Conservation (phyloP, 768 basidiomycete genomes). For the Kwoniella sp. region DNA sequence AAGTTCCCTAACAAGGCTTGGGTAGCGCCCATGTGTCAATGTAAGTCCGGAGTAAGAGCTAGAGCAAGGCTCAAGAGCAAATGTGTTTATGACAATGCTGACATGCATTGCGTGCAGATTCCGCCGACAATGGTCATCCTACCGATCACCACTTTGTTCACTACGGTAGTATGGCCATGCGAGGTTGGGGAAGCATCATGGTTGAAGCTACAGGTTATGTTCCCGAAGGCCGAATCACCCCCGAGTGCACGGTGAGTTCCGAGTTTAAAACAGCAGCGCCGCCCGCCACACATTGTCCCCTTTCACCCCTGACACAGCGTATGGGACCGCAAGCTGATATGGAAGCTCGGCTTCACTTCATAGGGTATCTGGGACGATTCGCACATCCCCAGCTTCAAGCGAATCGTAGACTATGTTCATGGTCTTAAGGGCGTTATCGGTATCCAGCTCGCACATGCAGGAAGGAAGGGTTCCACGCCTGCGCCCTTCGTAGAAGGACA, state of each 20-base stretch:
- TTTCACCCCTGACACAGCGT: no score
- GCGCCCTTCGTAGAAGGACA: constrained; percentile 66
- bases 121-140: constrained; percentile 69
- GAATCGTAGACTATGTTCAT: constrained; percentile 74
- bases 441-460: constrained; percentile 78
- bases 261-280: no score
- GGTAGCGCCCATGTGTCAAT: constrained; percentile 82
- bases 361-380: constrained; percentile 73
- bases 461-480: constrained; percentile 73
- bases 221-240: constrained; percentile 70
- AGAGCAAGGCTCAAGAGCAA: no score
- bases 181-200: constrained; percentile 70
- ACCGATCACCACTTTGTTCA: constrained; percentile 85
- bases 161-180: constrained; percentile 68
- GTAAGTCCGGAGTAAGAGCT: constrained; percentile 30
- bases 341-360: constrained; percentile 1
- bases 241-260: constrained; percentile 63
- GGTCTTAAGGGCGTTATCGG: constrained; percentile 71
- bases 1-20: constrained; percentile 76
- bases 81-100: not conserved
- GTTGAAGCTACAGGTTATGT: constrained; percentile 75
- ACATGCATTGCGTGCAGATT: constrained; percentile 57
- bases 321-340: not conserved
- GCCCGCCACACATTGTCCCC: no score
- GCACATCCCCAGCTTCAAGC: constrained; percentile 70